A percentile compares a stretch with the other conserved stretches of the same genome.
These are phyloP conservation scores for Vigna hirtella DNA, from an alignment of 306 rosid genomes.

Conservation along the genomic window DNA sequence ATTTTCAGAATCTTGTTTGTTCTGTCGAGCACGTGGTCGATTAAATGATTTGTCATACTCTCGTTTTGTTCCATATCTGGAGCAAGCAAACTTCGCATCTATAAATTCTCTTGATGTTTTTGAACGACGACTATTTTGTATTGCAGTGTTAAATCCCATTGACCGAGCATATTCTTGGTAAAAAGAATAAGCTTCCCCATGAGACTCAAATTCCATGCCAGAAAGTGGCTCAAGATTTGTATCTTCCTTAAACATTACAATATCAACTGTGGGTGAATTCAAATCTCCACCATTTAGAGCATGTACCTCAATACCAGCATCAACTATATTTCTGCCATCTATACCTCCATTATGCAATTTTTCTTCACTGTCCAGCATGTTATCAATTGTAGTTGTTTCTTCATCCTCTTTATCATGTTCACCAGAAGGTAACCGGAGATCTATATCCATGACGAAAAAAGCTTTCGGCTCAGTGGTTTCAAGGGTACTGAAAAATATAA, in stretches of 20 bases:
- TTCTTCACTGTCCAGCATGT: slow-evolving; percentile 79
- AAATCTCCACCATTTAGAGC: slow-evolving; percentile 81
- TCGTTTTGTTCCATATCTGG: slow-evolving; percentile 95
- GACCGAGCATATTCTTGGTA: slow-evolving; percentile 99
- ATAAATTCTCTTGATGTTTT: slow-evolving; percentile 96
- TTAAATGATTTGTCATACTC: slow-evolving; percentile 90
- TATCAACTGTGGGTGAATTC: slow-evolving; percentile 73
- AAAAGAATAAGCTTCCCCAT: slow-evolving; percentile 94
- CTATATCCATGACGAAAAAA: slow-evolving; percentile 79
- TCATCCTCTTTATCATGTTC: slow-evolving; percentile 84
- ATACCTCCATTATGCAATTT: slow-evolving; percentile 79
- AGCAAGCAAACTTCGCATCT: slow-evolving; percentile 99
- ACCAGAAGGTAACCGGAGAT: slow-evolving; percentile 94
- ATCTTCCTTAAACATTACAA: slow-evolving; percentile 83
- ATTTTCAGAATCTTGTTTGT: slow-evolving; percentile 91
- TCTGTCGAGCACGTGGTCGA: slow-evolving; percentile 89
- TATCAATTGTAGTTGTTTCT: slow-evolving; percentile 76
- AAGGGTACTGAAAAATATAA: slow-evolving; percentile 58
- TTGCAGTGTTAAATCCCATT: slow-evolving; percentile 96
- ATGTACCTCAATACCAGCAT: slow-evolving; percentile 60
- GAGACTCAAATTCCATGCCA: slow-evolving; percentile 99
- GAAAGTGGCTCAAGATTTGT: slow-evolving; percentile 95
- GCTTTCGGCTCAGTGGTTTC: slow-evolving; percentile 50
- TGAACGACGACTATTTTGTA: slow-evolving; percentile 98
- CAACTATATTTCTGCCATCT: slow-evolving; percentile 69